phyloP scores from a whole-genome alignment of 2,329 filamentous ascomycete species.

The Aspergillus ruber region DNA sequence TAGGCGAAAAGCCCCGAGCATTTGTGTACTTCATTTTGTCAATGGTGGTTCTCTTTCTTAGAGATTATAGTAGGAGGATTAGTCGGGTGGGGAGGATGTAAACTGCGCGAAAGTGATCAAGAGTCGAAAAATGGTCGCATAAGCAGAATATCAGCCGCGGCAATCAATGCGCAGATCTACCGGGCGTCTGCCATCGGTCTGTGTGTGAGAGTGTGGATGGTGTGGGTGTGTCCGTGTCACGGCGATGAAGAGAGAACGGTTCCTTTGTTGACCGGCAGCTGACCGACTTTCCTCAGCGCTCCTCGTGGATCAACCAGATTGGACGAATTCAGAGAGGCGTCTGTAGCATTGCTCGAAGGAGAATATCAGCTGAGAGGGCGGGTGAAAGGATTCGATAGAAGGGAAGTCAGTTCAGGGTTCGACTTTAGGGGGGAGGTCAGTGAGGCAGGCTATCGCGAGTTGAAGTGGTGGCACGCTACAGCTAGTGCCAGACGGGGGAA shows the following conservation, averaged over 20 bases:
- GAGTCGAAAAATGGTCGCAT: background rate
- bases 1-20: constrained; percentile 24
- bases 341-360: too few relatives aligned
- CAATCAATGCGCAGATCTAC: background rate
- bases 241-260: too few relatives aligned
- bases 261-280: too few relatives aligned
- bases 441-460: too few relatives aligned
- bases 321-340: too few relatives aligned
- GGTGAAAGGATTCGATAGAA: too few relatives aligned
- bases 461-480: background rate
- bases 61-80: background rate
- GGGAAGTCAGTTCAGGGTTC: too few relatives aligned
- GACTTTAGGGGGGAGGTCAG: too few relatives aligned
- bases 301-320: too few relatives aligned
- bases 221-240: background rate
- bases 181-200: background rate
- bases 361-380: too few relatives aligned
- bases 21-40: constrained; percentile 22
- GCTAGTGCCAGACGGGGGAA: background rate
- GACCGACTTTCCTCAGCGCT: too few relatives aligned
- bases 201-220: background rate
- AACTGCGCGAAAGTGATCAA: background rate
- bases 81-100: background rate
- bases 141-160: background rate
- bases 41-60: background rate